These are phyloP conservation scores for Paramecium biaurelia DNA, from an alignment of 73 alveolate genomes.

Conservation along the genomic window DNA sequence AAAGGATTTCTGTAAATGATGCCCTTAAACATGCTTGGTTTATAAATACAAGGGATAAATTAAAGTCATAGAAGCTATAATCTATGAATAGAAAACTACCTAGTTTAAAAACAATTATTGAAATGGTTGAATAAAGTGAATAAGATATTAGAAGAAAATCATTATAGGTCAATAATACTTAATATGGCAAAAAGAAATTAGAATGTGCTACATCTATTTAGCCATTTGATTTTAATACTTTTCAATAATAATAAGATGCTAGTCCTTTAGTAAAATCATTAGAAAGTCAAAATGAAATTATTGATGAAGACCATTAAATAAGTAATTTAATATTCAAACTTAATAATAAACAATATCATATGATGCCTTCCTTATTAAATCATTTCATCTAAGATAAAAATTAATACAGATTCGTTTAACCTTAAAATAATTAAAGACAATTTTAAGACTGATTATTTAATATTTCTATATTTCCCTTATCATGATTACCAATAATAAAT, in stretches of 20 bases:
- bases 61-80: not conserved
- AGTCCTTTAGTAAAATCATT: not conserved
- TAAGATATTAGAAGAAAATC: not conserved
- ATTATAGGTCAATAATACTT: not conserved
- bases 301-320: not conserved
- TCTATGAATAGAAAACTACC: not conserved
- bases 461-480: not conserved
- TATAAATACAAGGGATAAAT: not conserved
- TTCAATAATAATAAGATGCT: not conserved
- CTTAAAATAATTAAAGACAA: not conserved
- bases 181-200: not conserved
- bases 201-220: not conserved
- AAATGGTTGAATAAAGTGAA: constrained; percentile 25
- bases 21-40: constrained; percentile 29
- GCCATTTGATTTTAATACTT: not conserved
- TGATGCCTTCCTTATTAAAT: not conserved
- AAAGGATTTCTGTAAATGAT: not conserved
- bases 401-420: not conserved
- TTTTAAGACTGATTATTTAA: not conserved
- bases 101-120: constrained; percentile 1
- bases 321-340: not conserved
- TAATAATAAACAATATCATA: not conserved
- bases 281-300: not conserved
- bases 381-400: not conserved
- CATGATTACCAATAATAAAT: too few relatives aligned